Conservation (phyloP, 2,329 filamentous ascomycete species). For the Byssochlamys sp. region DNA sequence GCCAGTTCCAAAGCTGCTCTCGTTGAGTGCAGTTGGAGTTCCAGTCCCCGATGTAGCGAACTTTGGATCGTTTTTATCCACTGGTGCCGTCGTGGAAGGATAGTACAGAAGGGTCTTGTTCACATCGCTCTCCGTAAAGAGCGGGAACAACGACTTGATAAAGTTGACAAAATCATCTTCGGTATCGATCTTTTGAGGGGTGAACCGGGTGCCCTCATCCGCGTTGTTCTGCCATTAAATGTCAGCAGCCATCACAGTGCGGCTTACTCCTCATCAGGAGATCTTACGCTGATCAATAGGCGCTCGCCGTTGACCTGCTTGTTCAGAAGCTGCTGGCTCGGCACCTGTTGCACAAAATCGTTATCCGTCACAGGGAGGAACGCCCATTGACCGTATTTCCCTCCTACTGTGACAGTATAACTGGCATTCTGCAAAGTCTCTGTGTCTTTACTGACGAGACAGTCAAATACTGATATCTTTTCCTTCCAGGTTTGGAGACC, state of each 20-base stretch:
- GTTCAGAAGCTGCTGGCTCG: slow-evolving; percentile 25
- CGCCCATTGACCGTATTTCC: slow-evolving; percentile 30
- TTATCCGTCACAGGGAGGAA: slow-evolving; percentile 37
- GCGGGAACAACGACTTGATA: slow-evolving; percentile 32
- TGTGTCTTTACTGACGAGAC: slow-evolving; percentile 28
- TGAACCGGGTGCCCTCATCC: slow-evolving; percentile 41
- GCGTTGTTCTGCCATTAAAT: slow-evolving; percentile 32
- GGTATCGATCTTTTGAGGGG: slow-evolving; percentile 35
- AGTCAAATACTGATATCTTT: slow-evolving; percentile 29
- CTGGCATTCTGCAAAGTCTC: slow-evolving; percentile 29
- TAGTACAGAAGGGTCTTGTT: slow-evolving; percentile 32
- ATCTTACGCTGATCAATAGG: slow-evolving; percentile 19
- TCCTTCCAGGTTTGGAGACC: slow-evolving; percentile 11
- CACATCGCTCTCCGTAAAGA: slow-evolving; percentile 34
- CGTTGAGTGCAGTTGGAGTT: slow-evolving; percentile 40
- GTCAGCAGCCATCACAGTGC: background rate
- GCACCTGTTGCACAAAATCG: slow-evolving; percentile 26
- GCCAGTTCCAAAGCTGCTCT: slow-evolving; percentile 40
- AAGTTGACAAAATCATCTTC: slow-evolving; percentile 32
- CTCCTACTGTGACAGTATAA: slow-evolving; percentile 19
- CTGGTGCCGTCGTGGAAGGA: slow-evolving; percentile 21
- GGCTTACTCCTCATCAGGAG: background rate
- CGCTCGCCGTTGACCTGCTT: slow-evolving; percentile 28
- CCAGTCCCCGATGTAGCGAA: slow-evolving; percentile 30
- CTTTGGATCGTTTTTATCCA: slow-evolving; percentile 12